Evolutionary conservation across 192 early-diverging fungal genomes (phyloP), one percentile per base, ranked within the genome.

Genomic region (Chytriomyces sp.): DNA sequence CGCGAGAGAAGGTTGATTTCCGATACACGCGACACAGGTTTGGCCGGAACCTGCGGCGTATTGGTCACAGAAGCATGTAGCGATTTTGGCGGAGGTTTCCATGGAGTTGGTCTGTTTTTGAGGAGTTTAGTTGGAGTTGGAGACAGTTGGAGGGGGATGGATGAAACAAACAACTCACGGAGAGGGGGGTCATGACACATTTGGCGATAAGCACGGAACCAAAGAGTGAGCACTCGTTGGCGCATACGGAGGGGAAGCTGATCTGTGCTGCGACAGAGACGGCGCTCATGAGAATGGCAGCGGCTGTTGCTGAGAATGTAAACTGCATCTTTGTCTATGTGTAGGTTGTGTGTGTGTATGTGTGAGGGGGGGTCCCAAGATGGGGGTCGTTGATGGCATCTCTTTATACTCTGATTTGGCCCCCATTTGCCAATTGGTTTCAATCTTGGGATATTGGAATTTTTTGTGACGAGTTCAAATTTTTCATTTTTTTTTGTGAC

Each of bases 61-160:
- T 13, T 53, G 47, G 26, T n/a, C 16, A 53, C 76, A 77, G 59
- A 77, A 61, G 23, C 76, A 77, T 35, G 66, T 20, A 18, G 76
- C 76, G 50, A 77, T 77, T 23, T 60, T 62, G 44, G 10, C 16
- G 35, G 65, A 23, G 24, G 66, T 47, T 3, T 61, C 46, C 2
- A 60, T 69, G 43, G 45, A n/a, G 45, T 77, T 67, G 53, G 44
- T 68, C 76, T 77, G 57, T 45, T 61, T 0, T 5, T 23, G n/a
- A 3, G 44, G 50, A 3, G 45, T 11, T 61, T 9, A 63, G n/a
- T 74, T n/a, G 20, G 65, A 46, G 10, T 45, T 8, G 26, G n/a
- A n/a, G n/a, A n/a, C n/a, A 13, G 18, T 8, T 53, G 50, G 50
- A 53, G 50, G 50, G 8, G 18, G 50, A 10, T 53, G 50, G 50